Evolutionary conservation across 1,284 basidiomycete species (phyloP), one percentile per base, ranked within the genome.

Genomic region (Cutaneotrichosporon cavernicola): DNA sequence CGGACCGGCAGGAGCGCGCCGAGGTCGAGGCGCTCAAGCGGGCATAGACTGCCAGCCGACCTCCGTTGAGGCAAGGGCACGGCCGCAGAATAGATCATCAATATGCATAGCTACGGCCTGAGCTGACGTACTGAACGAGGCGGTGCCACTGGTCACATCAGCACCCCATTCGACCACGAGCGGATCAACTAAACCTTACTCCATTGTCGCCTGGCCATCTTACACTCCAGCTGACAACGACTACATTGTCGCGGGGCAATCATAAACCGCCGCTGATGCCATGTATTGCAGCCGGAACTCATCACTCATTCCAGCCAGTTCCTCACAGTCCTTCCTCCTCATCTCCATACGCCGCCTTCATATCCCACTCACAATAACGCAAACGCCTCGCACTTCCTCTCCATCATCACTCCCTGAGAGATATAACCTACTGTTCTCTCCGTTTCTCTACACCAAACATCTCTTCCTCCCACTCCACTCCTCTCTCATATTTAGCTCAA

Each of bases 1-100:
- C 60, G 9, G 69, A 68, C 51, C 40, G 22, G 55, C 32, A 13
- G 22, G 36, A 53, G 31, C 51, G 51, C 51, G 51, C 51, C 49
- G 13, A 51, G 30, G 13, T 51, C 49, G 49, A 53, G 30, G 22
- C 49, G 22, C 49, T 50, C 49, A 46, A 46, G 43, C 43, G 18
- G 43, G 18, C 18, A 21, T 46, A n/a, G 18, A 9, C 43, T 18
- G 34, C 34, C 34, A 36, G 5, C 34, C 18, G 5, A 46, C 16
- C 4, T 4, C 7, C 18, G 18, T n/a, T 18, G 18, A 16, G 43
- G 18, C 43, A 21, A 18, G 2, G 2, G 43, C 7, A 46, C 5
- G 7, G 43, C 5, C 43, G 18, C 14, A n/a, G 43, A n/a, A 18
- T 46, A 46, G 43, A 46, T 18, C 49, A 51, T 51, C 49, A 51